These are phyloP conservation scores for Alternaria sp. DNA, from an alignment of 2,329 filamentous ascomycete species.

Conservation along the genomic window DNA sequence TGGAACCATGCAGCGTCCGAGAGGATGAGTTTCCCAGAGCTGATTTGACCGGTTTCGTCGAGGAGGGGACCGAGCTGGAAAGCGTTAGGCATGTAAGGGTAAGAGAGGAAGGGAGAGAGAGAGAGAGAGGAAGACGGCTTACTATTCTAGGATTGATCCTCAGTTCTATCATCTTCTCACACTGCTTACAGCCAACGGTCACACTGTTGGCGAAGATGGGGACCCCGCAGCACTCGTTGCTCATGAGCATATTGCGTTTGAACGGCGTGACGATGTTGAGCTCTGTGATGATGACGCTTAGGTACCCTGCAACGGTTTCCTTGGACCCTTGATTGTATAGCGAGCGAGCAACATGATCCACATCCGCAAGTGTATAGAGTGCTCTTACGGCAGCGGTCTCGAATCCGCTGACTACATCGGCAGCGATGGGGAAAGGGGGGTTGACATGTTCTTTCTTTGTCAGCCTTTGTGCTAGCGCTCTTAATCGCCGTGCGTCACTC, in stretches of 20 bases:
- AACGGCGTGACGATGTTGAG: constrained; percentile 53
- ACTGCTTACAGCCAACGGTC: constrained; percentile 53
- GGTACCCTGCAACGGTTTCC: constrained; percentile 55
- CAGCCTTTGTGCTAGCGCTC: constrained; percentile 58
- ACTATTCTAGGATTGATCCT: constrained; percentile 56
- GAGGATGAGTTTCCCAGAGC: constrained; percentile 63
- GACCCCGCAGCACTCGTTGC: constrained; percentile 61
- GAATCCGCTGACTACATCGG: constrained; percentile 27
- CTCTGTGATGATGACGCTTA: constrained; percentile 56
- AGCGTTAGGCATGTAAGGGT: too few relatives aligned
- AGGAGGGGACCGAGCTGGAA: constrained; percentile 54
- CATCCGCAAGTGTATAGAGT: constrained; percentile 56
- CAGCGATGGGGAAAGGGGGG: constrained; percentile 57
- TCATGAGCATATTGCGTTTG: constrained; percentile 57
- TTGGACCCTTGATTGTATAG: constrained; percentile 35
- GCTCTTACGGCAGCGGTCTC: constrained; percentile 43
- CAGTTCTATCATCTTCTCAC: constrained; percentile 48
- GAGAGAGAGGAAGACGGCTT: constrained; percentile 16
- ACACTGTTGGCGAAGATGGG: constrained; percentile 63
- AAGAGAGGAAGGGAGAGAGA: not conserved
- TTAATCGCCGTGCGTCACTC: constrained; percentile 63
- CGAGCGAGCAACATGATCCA: constrained; percentile 53
- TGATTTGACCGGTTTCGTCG: constrained; percentile 66
- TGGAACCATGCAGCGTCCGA: constrained; percentile 62
- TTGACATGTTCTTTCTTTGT: constrained; percentile 62